Base-by-base conservation (phyloP, 2,329 filamentous ascomycete genomes). In the Curvularia eragrostidis region DNA sequence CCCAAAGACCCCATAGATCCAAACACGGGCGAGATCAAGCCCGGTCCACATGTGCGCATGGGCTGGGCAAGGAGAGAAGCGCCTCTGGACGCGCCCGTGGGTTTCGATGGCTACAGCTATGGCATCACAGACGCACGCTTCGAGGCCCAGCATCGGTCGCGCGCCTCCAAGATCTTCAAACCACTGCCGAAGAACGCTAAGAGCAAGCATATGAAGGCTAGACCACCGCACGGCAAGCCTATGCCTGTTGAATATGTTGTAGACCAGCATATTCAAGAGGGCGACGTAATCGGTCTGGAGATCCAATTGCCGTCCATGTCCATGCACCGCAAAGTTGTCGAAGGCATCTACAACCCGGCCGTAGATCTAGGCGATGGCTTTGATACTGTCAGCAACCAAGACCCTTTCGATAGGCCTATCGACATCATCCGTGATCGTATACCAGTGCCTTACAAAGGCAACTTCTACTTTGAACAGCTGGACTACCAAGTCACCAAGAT, bases 351-450 rank as follows among this genome's bases (percentile, higher is more conserved):
- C 79, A 96, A 97, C 71, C 91, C 92, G 1, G 88, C 91, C 2
- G 87, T 93, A 1, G 93, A 97, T 70, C 74, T 86, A 1, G 78
- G 83, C 39, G 85, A 88, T 58, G 81, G 81, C 34, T 82, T 83
- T 63, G 86, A 88, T 43, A 82, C 85, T 4, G 36, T 64, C 41
- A 58, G 59, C 44, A 51, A 67, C 19, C 62, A 60, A 42, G 77
- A 78, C 13, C 72, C 74, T 1, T 67, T 71, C 30, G 82, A 84
- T 0, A 82, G 84, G n/a, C 85, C 85, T 0, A 80, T 87, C 15
- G 95, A 98, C 75, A 90, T 98, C 61, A 91, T 99, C 58, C 91
- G 96, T 61, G 96, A 99, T 76, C 91, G 95, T 48, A 92, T 97
- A 43, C 93, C 95, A 1, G 96, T 98, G 65, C 88, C 93, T 9